Conservation (phyloP, 2,329 filamentous ascomycete genomes). For the Blastomyces emzantsi region DNA sequence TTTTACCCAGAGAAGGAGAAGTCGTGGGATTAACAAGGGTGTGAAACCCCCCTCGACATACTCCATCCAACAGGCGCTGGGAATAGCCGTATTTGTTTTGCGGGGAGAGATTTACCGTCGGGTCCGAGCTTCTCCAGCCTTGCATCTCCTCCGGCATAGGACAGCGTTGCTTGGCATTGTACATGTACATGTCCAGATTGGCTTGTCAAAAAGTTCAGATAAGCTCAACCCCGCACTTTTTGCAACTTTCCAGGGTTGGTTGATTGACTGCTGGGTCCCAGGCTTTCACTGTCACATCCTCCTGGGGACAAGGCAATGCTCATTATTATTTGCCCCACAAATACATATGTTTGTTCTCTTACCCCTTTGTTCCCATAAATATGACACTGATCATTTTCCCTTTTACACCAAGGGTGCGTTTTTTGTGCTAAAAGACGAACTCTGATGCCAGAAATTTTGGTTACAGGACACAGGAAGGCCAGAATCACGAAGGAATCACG, state of each 20-base stretch:
- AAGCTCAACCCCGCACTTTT: constrained; percentile 1
- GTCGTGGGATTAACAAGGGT: not conserved
- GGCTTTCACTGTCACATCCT: constrained; percentile 1
- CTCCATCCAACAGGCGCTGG: not conserved
- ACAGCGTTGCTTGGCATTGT: not conserved
- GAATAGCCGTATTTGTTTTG: not conserved
- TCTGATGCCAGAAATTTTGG: not conserved
- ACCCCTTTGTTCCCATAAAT: not conserved
- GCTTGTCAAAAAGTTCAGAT: not conserved
- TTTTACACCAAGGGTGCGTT: not conserved
- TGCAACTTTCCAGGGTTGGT: not conserved
- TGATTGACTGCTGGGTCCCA: not conserved
- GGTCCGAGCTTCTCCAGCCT: not conserved
- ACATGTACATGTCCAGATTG: too few species aligned
- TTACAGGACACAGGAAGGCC: not conserved
- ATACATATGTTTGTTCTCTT: not conserved
- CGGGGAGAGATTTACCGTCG: not conserved
- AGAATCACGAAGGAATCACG: not conserved
- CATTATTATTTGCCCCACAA: not conserved
- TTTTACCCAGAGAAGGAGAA: not conserved
- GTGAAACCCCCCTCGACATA: not conserved
- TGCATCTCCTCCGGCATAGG: not conserved
- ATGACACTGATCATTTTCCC: not conserved
- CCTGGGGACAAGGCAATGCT: not conserved
- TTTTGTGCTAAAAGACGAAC: not conserved